A percentile compares a stretch with the other conserved stretches of the same genome.
Conservation (phyloP, 352 stramenopile genomes). For the Phytophthora uliginosa region DNA sequence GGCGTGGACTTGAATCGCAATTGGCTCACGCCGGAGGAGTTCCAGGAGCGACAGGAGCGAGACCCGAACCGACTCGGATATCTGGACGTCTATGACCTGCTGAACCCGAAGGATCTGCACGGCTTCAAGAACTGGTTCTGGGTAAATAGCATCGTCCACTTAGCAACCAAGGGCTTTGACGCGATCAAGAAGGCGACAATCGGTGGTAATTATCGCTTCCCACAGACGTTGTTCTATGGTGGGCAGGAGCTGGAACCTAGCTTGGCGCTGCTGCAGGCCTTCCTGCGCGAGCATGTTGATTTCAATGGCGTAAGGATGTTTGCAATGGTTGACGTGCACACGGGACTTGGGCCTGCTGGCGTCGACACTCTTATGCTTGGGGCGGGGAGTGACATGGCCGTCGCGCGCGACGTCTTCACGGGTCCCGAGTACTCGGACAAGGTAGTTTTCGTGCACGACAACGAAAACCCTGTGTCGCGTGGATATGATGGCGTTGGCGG, state of each 20-base stretch:
- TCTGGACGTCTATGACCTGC: constrained; percentile 70
- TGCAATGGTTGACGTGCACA: constrained; percentile 95
- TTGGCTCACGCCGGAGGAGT: constrained; percentile 70
- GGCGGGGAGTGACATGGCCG: constrained; percentile 25
- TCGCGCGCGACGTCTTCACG: constrained; percentile 43
- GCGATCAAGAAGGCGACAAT: constrained; percentile 90
- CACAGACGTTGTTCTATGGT: constrained; percentile 88
- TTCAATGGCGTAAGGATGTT: constrained; percentile 50
- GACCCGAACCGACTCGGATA: constrained; percentile 89
- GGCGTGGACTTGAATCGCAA: constrained; percentile 97
- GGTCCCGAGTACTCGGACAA: constrained; percentile 36
- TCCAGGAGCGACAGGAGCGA: constrained; percentile 45
- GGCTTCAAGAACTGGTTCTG: constrained; percentile 60
- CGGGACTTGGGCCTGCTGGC: constrained; percentile 83
- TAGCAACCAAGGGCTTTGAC: constrained; percentile 52
- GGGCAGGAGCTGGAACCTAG: constrained; percentile 82
- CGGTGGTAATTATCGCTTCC: constrained; percentile 92
- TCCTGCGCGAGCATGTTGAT: constrained; percentile 65
- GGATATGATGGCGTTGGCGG: constrained; percentile 70
- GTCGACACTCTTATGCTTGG: constrained; percentile 71
- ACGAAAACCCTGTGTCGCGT: constrained; percentile 46
- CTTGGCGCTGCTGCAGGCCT: constrained; percentile 65
- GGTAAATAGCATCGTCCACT: constrained; percentile 40
- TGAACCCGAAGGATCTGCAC: constrained; percentile 66
- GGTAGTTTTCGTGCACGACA: constrained; percentile 42